Evolutionary conservation across 306 rosid genomes (phyloP), one percentile per base, ranked within the genome.

Genomic region (Cercis canadensis): DNA sequence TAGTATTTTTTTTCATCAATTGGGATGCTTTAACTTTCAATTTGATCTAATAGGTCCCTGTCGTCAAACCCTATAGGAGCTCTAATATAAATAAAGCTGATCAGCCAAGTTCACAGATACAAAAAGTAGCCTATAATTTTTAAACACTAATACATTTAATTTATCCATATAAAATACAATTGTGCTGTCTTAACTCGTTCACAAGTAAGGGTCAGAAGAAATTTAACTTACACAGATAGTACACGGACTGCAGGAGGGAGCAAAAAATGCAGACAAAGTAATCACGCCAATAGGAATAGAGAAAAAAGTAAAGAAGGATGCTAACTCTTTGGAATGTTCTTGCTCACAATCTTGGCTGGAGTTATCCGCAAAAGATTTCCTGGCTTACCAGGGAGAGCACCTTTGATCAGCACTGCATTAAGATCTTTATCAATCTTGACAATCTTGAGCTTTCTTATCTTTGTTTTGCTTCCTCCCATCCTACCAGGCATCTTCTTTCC

Each of bases 401-500:
- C 99, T 76, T 89, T 89, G 88, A 94, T 91, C 91, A 94, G 81
- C 5, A 94, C 66, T 10, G 87, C 97, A 67, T 94, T 94, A 29
- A 94, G 92, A 17, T 94, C 97, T 18, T 83, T 84, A 74, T 91
- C 97, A 15, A 94, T 82, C 75, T 94, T 94, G 9, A 94, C 96
- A 77, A 94, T 89, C 86, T 82, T 91, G n/a, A 91, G 97, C 87
- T 91, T 94, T 72, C 97, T 81, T 17, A 86, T 91, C 90, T 94
- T 94, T 3, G 70, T 86, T 62, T 87, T 94, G 41, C 90, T 87
- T 75, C 99, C 99, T 72, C 97, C 99, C 99, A 94, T 94, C 79
- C 97, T 81, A 8, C 99, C 97, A 34, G 99, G 97, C 99, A 94
- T 94, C 88, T 94, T 94, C 86, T 94, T 94, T 46, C 99, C 99